Evolutionary conservation across 495 filamentous ascomycete genomes (phyloP).

Genomic region (Aspergillus egyptiacus): DNA sequence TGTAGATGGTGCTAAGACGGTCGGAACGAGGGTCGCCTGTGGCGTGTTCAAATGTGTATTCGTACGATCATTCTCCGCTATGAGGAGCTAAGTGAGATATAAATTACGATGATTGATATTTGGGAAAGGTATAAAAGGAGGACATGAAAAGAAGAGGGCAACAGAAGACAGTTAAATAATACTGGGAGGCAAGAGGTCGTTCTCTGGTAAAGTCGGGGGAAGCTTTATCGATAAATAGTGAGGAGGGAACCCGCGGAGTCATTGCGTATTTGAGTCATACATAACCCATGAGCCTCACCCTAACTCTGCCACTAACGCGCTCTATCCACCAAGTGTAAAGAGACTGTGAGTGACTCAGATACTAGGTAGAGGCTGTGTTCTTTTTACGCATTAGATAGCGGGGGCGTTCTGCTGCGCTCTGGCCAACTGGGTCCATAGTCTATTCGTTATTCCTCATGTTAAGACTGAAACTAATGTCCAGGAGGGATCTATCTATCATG

Average conservation of each 20-base stretch:
- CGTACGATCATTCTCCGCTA: constrained; percentile 41
- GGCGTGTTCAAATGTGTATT: constrained; percentile 39
- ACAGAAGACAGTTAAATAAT: constrained; percentile 7
- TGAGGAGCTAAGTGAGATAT: background rate
- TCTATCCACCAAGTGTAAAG: background rate
- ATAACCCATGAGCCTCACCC: background rate
- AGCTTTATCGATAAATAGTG: constrained; percentile 41
- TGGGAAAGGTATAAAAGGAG: background rate
- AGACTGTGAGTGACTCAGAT: background rate
- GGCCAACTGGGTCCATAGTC: background rate
- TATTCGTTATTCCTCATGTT: constrained; percentile 3
- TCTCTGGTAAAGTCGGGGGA: too few relatives aligned
- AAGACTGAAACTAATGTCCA: too few relatives aligned
- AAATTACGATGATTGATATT: background rate
- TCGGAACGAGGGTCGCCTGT: constrained; percentile 24
- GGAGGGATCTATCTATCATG: background rate
- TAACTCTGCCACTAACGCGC: background rate
- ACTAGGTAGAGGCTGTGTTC: background rate
- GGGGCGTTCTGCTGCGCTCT: background rate
- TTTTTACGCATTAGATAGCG: background rate
- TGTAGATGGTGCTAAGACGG: constrained; percentile 6
- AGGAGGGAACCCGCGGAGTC: constrained; percentile 18
- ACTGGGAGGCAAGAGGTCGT: too few relatives aligned
- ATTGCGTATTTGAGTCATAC: constrained; percentile 17
- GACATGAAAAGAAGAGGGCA: background rate